phyloP scores from a whole-genome alignment of 176 grass and related monocot genomes.

The Pontederia paniculata region DNA sequence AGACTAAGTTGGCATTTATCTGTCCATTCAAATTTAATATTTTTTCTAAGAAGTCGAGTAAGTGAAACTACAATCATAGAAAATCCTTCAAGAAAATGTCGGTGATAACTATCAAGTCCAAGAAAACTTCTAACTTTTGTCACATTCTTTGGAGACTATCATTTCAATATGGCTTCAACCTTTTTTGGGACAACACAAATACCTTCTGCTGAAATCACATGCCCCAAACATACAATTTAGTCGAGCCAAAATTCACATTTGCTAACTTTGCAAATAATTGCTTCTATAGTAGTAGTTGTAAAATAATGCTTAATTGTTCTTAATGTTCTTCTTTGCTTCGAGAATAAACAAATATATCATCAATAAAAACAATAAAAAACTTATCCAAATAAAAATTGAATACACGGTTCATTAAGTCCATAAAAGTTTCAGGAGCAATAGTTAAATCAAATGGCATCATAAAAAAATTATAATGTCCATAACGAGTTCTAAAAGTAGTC shows the following conservation, averaged over 20 bases:
- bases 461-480: slow-evolving; percentile 6
- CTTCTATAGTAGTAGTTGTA: not conserved
- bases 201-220: not conserved
- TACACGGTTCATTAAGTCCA: not conserved
- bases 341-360: slow-evolving; percentile 2
- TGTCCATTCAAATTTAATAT: not conserved
- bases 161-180: not conserved
- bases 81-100: slow-evolving; percentile 5
- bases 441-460: slow-evolving; percentile 2
- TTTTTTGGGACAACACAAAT: too few species aligned
- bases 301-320: not conserved
- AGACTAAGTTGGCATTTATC: not conserved
- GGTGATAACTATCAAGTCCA: not conserved
- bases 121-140: not conserved
- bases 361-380: not conserved
- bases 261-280: not conserved
- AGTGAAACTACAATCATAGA: not conserved
- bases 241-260: not conserved
- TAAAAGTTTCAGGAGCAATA: not conserved
- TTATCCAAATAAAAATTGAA: not conserved
- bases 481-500: too few species aligned
- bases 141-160: not conserved
- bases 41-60: not conserved
- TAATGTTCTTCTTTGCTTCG: not conserved
- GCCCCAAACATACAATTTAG: not conserved